These are phyloP conservation scores for Fagopyrum homotropicum DNA, from an alignment of 148 eudicot genomes.

Conservation along the genomic window DNA sequence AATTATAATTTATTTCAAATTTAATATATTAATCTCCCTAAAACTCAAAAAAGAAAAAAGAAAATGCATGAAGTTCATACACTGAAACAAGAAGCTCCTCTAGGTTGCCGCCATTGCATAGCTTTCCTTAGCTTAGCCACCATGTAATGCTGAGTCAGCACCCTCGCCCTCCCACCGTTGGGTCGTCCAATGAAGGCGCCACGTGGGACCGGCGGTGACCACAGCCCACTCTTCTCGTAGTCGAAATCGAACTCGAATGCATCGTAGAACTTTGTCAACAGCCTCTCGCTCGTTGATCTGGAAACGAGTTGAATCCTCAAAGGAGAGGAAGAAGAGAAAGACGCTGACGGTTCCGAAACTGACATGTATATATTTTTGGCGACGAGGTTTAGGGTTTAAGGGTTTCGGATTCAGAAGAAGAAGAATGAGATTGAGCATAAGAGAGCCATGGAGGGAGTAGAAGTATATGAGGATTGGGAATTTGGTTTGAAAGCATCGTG, in stretches of 20 bases:
- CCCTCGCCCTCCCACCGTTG: neutral
- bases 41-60: too few species aligned
- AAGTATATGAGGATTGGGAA: conserved; percentile 9
- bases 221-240: conserved; percentile 43
- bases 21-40: too few species aligned
- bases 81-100: conserved; percentile 22
- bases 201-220: conserved; percentile 54
- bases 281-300: conserved; percentile 38
- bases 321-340: conserved; percentile 14
- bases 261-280: conserved; percentile 44
- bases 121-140: conserved; percentile 24
- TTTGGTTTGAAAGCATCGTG: neutral
- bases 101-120: conserved; percentile 23
- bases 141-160: conserved; percentile 31
- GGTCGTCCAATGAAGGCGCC: conserved; percentile 29
- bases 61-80: too few species aligned
- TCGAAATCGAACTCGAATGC: conserved; percentile 49
- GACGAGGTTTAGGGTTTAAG: neutral
- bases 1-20: too few species aligned
- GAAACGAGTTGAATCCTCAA: conserved; percentile 36
- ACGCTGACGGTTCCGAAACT: conserved; percentile 8
- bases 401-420: neutral
- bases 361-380: neutral
- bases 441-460: neutral
- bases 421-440: neutral